phyloP scores from a whole-genome alignment of 164 flowering plant genomes.

The Vitis riparia region DNA sequence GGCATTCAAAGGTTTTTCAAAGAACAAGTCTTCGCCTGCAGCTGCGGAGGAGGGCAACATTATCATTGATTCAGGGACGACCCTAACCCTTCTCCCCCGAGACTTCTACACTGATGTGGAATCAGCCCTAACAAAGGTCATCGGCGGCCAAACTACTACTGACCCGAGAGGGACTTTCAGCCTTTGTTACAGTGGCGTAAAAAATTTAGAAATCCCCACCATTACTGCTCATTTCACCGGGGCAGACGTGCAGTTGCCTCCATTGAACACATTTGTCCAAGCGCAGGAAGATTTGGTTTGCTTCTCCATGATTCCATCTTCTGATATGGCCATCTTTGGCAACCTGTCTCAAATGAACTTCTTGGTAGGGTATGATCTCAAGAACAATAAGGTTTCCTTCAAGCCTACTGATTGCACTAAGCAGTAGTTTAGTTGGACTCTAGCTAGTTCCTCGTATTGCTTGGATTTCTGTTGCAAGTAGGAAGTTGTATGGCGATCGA shows the following conservation, averaged over 20 bases:
- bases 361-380: conserved; percentile 18
- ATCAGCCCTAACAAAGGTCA: conserved; percentile 1
- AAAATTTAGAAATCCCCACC: conserved; percentile 5
- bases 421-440: no score
- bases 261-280: conserved; percentile 12
- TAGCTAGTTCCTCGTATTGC: no score
- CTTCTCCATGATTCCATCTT: conserved; percentile 2
- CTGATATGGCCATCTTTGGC: conserved; percentile 1
- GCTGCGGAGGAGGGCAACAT: conserved; percentile 34
- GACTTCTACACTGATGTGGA: conserved; percentile 17
- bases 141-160: background rate
- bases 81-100: conserved; percentile 30
- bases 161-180: background rate
- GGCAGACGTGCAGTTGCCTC: conserved; percentile 5
- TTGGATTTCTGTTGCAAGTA: no score
- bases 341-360: conserved; percentile 20
- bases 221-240: conserved; percentile 14
- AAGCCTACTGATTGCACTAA: conserved; percentile 17
- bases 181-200: conserved; percentile 9
- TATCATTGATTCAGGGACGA: conserved; percentile 68
- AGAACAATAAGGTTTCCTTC: conserved; percentile 7
- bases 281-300: conserved; percentile 4
- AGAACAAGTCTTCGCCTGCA: no score
- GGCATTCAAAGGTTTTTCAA: background rate
- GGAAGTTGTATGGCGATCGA: no score